Percentiles rank a stretch among this genome's conserved stretches.
These are phyloP conservation scores for Geotrichum fermentans DNA, from an alignment of 1,139 yeast species.

Conservation along the genomic window DNA sequence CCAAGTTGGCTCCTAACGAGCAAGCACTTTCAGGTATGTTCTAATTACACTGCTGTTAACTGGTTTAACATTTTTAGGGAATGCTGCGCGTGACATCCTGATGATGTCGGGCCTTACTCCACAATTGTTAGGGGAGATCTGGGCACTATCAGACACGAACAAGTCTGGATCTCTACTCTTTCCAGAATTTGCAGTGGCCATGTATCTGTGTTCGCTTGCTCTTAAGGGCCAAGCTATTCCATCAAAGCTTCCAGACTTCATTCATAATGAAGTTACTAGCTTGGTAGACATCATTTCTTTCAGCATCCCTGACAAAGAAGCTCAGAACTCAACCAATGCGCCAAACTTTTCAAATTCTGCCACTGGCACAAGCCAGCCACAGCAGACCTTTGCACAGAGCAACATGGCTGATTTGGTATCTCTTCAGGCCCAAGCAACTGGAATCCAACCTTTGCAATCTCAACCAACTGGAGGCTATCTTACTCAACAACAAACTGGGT, in stretches of 20 bases:
- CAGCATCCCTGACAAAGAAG: constrained; percentile 59
- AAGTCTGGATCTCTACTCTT: constrained; percentile 79
- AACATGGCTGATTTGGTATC: constrained; percentile 36
- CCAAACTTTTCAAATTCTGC: constrained; percentile 29
- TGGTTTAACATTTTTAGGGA: constrained; percentile 32
- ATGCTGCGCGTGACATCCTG: constrained; percentile 71
- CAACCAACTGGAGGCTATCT: constrained; percentile 33
- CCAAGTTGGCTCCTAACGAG: constrained; percentile 73
- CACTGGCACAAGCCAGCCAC: constrained; percentile 17
- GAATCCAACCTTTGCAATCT: constrained; percentile 29
- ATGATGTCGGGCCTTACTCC: constrained; percentile 77
- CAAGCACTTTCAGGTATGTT: constrained; percentile 59
- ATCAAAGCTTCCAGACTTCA: constrained; percentile 59
- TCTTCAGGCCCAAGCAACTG: constrained; percentile 43
- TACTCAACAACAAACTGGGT: constrained; percentile 41
- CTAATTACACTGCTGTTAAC: background rate
- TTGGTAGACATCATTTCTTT: constrained; percentile 87
- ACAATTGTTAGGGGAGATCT: constrained; percentile 72
- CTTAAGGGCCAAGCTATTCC: constrained; percentile 79
- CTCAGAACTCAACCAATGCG: constrained; percentile 30
- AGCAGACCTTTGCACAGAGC: constrained; percentile 33
- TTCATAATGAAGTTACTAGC: constrained; percentile 77
- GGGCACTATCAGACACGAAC: constrained; percentile 87
- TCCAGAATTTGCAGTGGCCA: constrained; percentile 92
- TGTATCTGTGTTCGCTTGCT: constrained; percentile 78